Evolutionary conservation across 106 monocot species (phyloP), one percentile per base, ranked within the genome.

Genomic region (Dendrobium officinale): DNA sequence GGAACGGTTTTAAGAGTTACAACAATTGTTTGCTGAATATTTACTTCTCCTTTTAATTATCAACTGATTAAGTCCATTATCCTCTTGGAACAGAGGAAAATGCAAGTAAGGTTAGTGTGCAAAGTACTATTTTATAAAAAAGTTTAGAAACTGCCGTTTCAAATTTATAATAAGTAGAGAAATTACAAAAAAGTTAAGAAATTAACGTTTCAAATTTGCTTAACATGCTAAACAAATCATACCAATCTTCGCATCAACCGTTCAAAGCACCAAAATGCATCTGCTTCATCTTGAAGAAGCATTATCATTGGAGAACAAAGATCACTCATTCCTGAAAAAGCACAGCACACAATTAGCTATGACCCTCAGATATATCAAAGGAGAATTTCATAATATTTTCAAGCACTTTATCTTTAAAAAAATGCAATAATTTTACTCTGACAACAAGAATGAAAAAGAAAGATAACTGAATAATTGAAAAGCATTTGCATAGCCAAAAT

Each of bases 221-320:
- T 3, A 77, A 77, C 22, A 11, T 77, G 77, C 27, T 77, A 42
- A 77, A 54, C 15, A 27, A 61, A 77, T 41, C 31, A 44, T 92
- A 95, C 95, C 95, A 95, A 76, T 92, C 90, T 90, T 70, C 90
- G 88, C 95, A 95, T 95, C 85, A 95, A 83, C 4, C 92, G 92
- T 82, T 95, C 95, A 80, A 95, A 95, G 85, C 88, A 92, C 95
- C 95, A 95, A 84, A 92, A 95, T 49, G 95, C 88, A 85, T 95
- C 95, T 54, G 95, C 95, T 86, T 95, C 95, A 80, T 95, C 95
- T 54, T 95, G 86, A 70, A 92, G 87, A 75, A 95, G 92, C 29
- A 95, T 81, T 84, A 95, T 90, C 90, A 95, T 92, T 47, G 95
- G 95, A 22, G 95, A 95, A 84, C 95, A 95, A 80, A 95, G 85